These are phyloP conservation scores for Malbranchea zuffiana DNA, from an alignment of 2,329 filamentous ascomycete species.

Conservation along the genomic window DNA sequence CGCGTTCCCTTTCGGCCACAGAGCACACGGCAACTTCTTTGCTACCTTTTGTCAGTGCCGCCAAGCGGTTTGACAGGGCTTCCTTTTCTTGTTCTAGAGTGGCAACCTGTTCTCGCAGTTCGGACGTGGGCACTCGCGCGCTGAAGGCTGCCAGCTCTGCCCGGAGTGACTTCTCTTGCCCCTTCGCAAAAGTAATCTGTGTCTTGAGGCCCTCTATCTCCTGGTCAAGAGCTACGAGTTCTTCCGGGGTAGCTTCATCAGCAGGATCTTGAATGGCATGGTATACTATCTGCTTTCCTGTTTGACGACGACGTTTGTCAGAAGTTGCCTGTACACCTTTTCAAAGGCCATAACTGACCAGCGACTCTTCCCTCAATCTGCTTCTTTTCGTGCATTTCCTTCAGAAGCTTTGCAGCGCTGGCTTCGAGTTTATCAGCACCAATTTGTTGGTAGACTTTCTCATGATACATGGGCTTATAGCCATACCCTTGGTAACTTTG, in stretches of 20 bases:
- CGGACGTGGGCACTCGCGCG: slow-evolving; percentile 40
- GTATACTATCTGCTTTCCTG: slow-evolving; percentile 53
- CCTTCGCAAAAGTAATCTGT: slow-evolving; percentile 35
- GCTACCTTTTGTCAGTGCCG: slow-evolving; percentile 30
- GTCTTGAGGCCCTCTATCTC: slow-evolving; percentile 39
- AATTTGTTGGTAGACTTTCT: slow-evolving; percentile 11
- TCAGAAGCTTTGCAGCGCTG: slow-evolving; percentile 49
- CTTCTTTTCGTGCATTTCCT: slow-evolving; percentile 51
- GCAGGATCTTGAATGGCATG: slow-evolving; percentile 44
- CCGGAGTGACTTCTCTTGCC: slow-evolving; percentile 41
- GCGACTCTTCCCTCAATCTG: slow-evolving; percentile 48
- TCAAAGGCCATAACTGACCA: slow-evolving; percentile 27
- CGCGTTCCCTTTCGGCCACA: slow-evolving; percentile 37
- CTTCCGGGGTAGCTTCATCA: slow-evolving; percentile 38
- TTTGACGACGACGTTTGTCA: background rate
- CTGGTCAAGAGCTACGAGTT: slow-evolving; percentile 41
- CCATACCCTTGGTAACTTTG: slow-evolving; percentile 45
- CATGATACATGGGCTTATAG: background rate
- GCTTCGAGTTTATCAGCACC: too few relatives aligned
- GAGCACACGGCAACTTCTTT: slow-evolving; percentile 32
- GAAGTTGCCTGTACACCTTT: background rate
- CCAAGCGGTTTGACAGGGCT: slow-evolving; percentile 33
- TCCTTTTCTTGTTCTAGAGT: slow-evolving; percentile 37
- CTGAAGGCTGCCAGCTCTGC: slow-evolving; percentile 37
- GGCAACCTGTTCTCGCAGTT: slow-evolving; percentile 37